Evolutionary conservation across 345 rosid species (phyloP).

Genomic region (Melaleuca quinquenervia): DNA sequence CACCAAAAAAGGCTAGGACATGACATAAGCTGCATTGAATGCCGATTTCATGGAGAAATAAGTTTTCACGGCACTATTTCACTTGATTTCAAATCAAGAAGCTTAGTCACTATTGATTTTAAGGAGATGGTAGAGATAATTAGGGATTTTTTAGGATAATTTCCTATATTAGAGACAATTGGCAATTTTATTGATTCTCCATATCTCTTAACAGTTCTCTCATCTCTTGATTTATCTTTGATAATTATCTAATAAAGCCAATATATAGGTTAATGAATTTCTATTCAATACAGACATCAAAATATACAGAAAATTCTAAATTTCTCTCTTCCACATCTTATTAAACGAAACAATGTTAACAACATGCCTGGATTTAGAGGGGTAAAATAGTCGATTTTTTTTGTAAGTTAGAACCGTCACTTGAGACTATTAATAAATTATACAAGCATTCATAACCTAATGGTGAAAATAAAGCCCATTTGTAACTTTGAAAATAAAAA

Average conservation of each 20-base stretch:
- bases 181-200: too few species aligned
- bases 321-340: neutral
- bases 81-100: neutral
- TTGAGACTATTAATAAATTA: neutral
- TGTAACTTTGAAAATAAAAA: neutral
- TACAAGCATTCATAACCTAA: neutral
- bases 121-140: neutral
- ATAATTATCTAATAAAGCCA: too few species aligned
- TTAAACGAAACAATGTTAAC: neutral
- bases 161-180: neutral
- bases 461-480: neutral
- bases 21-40: neutral
- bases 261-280: neutral
- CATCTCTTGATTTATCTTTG: neutral
- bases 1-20: too few species aligned
- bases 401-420: neutral
- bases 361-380: neutral
- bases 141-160: neutral
- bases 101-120: neutral
- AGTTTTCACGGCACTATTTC: neutral
- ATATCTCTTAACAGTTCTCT: neutral
- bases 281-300: neutral
- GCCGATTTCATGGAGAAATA: neutral
- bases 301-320: neutral
- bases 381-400: too few species aligned